A percentile compares a stretch with the other conserved stretches of the same genome.
Conservation (phyloP, 2,329 filamentous ascomycete species). For the Aspergillus melleus region DNA sequence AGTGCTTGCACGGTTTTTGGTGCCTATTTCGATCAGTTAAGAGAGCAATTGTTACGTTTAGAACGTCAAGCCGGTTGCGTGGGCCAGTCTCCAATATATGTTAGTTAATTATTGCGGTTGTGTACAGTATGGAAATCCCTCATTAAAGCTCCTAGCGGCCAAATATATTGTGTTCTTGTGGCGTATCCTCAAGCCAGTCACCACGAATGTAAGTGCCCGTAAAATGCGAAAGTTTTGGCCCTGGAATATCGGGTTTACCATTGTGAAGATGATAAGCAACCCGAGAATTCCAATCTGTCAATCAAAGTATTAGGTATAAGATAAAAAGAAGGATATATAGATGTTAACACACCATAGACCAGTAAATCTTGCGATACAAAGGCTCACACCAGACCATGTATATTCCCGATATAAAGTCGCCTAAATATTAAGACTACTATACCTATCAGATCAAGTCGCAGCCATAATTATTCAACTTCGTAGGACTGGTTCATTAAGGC, state of each 20-base stretch:
- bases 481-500: conserved; percentile 12
- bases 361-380: neutral
- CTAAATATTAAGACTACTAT: conserved; percentile 1
- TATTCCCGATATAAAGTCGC: neutral
- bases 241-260: conserved; percentile 3
- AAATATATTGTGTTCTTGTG: too few relatives aligned
- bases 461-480: conserved; percentile 16
- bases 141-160: too few relatives aligned
- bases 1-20: too few relatives aligned
- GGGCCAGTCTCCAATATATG: too few relatives aligned
- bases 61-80: too few relatives aligned
- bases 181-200: conserved; percentile 2
- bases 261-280: neutral
- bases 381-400: neutral
- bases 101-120: too few relatives aligned
- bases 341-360: neutral
- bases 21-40: too few relatives aligned
- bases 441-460: conserved; percentile 15
- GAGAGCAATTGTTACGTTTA: too few relatives aligned
- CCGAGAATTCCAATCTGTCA: conserved; percentile 9
- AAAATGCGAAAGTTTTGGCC: conserved; percentile 1
- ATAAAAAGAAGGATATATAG: neutral
- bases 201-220: conserved; percentile 2
- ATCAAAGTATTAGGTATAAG: neutral
- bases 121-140: too few relatives aligned